These are phyloP conservation scores for Cicer yamashitae DNA, from an alignment of 306 rosid species.

Conservation along the genomic window DNA sequence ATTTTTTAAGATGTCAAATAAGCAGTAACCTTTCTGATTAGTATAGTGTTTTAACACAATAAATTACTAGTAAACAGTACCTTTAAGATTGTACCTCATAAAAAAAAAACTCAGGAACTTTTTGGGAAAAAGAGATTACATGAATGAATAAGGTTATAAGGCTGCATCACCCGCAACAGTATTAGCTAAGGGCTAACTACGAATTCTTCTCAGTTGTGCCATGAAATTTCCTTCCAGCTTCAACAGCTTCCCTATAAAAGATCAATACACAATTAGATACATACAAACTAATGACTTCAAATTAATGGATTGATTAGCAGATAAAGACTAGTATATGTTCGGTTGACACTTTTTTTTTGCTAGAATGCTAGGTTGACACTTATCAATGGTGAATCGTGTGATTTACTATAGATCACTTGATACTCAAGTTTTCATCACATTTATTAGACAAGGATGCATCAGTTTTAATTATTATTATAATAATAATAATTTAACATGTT, in stretches of 20 bases:
- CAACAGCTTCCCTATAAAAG: conserved; percentile 89
- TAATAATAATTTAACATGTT: background rate
- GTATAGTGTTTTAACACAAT: background rate
- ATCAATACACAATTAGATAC: conserved; percentile 29
- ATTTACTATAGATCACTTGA: conserved; percentile 6
- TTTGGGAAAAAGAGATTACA: background rate
- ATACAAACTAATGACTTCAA: background rate
- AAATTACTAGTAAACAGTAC: background rate
- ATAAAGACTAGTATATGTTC: conserved; percentile 12
- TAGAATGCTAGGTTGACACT: too few relatives aligned
- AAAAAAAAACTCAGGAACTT: background rate
- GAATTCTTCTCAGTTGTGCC: conserved; percentile 55
- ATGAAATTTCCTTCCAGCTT: conserved; percentile 87
- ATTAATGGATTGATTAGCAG: background rate
- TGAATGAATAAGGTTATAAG: conserved; percentile 18
- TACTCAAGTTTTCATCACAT: conserved; percentile 12
- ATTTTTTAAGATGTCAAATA: background rate
- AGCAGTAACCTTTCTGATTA: conserved; percentile 18
- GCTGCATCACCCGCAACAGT: conserved; percentile 6
- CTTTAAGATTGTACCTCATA: conserved; percentile 27
- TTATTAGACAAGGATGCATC: background rate
- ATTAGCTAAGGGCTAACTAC: conserved; percentile 39
- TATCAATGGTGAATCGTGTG: background rate
- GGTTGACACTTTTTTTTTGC: too few relatives aligned
- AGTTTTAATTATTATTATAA: background rate